A percentile compares a stretch with the other conserved stretches of the same genome.
Evolutionary conservation across 2,329 filamentous ascomycete species (phyloP).

Genomic region (Curvularia spicifera): DNA sequence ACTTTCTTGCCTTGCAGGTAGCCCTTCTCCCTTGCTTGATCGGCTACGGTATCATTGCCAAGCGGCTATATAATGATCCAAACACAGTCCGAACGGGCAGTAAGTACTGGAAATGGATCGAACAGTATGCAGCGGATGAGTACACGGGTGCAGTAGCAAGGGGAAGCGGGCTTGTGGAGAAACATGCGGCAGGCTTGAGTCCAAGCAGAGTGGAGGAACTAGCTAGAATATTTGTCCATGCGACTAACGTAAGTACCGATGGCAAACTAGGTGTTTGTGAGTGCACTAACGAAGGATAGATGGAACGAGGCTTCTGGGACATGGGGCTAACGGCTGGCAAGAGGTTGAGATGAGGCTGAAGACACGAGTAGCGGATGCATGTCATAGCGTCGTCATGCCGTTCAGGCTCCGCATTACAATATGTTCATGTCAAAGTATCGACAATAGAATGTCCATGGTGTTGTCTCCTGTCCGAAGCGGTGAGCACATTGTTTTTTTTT

Average conservation of each 20-base stretch:
- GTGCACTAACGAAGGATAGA: slow-evolving; percentile 52
- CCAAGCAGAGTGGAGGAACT: slow-evolving; percentile 79
- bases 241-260: slow-evolving; percentile 70
- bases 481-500: neutral
- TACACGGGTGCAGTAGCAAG: slow-evolving; percentile 74
- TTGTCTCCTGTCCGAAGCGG: neutral
- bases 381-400: neutral
- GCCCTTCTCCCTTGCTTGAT: slow-evolving; percentile 85
- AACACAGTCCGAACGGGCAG: slow-evolving; percentile 69
- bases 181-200: slow-evolving; percentile 74
- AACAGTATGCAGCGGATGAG: slow-evolving; percentile 84
- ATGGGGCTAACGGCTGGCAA: slow-evolving; percentile 59
- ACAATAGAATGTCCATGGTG: neutral
- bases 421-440: neutral
- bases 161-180: slow-evolving; percentile 77
- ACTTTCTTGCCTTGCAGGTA: slow-evolving; percentile 86
- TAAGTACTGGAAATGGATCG: slow-evolving; percentile 87
- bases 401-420: too few species aligned
- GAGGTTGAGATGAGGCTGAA: neutral
- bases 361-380: neutral
- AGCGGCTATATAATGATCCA: slow-evolving; percentile 68
- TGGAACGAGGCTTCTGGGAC: slow-evolving; percentile 78
- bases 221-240: slow-evolving; percentile 82
- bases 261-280: neutral
- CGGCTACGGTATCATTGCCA: slow-evolving; percentile 84